Conservation (phyloP, 306 rosid species). For the Cucurbita pepo region DNA sequence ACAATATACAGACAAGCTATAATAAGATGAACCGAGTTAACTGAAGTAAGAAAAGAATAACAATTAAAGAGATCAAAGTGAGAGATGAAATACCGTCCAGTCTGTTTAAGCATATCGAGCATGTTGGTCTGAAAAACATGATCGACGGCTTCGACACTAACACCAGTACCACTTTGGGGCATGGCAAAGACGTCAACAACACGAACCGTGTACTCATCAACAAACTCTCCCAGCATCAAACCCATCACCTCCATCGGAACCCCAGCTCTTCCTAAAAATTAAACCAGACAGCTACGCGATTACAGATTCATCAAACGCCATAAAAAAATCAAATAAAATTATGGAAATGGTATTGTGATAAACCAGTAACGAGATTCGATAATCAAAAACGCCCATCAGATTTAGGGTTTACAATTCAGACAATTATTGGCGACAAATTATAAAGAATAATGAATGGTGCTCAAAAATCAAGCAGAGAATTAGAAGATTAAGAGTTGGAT, state of each 20-base stretch:
- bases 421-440: not conserved
- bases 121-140: conserved; percentile 91
- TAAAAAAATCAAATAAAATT: not conserved
- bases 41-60: not conserved
- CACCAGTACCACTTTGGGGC: conserved; percentile 97
- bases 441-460: not conserved
- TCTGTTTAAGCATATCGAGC: conserved; percentile 93
- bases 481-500: not conserved
- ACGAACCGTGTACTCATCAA: conserved; percentile 86
- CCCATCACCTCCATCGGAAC: conserved; percentile 99
- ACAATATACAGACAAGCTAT: too few species aligned
- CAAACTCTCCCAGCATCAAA: conserved; percentile 84
- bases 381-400: not conserved
- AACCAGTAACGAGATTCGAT: not conserved
- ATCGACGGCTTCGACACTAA: conserved; percentile 95
- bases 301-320: not conserved
- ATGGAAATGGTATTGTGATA: not conserved
- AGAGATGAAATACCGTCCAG: conserved; percentile 50
- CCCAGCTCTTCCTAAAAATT: conserved; percentile 58
- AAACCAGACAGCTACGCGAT: not conserved
- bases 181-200: conserved; percentile 91
- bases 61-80: not conserved
- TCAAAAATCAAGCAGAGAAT: not conserved
- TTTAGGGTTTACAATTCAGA: not conserved
- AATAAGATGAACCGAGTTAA: not conserved